Evolutionary conservation across 768 basidiomycete genomes (phyloP).

Genomic region (Naganishia vishniacii): DNA sequence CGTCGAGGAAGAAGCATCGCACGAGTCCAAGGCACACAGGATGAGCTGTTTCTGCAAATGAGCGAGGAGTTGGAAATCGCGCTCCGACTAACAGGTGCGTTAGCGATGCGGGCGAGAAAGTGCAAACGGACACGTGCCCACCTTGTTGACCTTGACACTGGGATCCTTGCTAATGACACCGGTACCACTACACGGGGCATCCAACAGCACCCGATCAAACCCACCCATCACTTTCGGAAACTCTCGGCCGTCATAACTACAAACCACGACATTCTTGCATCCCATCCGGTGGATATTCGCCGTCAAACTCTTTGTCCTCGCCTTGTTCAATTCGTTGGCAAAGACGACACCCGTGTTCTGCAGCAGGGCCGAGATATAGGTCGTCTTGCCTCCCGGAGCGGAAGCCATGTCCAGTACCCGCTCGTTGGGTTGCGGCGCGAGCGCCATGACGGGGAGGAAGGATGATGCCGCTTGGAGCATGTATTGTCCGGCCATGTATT

Average conservation of each 20-base stretch:
- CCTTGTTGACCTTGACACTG: conserved; percentile 98
- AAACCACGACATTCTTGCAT: conserved; percentile 95
- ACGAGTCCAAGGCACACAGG: conserved; percentile 94
- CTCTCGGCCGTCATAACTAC: conserved; percentile 93
- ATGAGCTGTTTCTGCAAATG: conserved; percentile 98
- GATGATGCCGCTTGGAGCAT: conserved; percentile 99
- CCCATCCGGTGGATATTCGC: conserved; percentile 95
- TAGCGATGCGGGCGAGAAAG: not conserved
- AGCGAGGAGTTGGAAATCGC: conserved; percentile 91
- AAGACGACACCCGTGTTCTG: conserved; percentile 98
- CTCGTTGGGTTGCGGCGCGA: conserved; percentile 84
- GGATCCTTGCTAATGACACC: conserved; percentile 97
- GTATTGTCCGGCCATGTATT: conserved; percentile 97
- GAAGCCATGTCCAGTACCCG: conserved; percentile 97
- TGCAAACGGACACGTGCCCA: conserved; percentile 49
- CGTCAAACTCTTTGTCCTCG: conserved; percentile 87
- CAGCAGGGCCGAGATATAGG: conserved; percentile 91
- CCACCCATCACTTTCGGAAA: conserved; percentile 99
- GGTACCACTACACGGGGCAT: conserved; percentile 96
- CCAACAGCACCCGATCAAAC: conserved; percentile 91
- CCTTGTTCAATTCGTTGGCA: conserved; percentile 93
- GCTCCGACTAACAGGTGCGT: conserved; percentile 61
- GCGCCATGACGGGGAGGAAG: conserved; percentile 96
- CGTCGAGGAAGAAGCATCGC: conserved; percentile 78
- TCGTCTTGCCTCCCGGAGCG: conserved; percentile 95